These are phyloP conservation scores for Priceomyces haplophilus DNA, from an alignment of 805 yeast genomes.

Conservation along the genomic window DNA sequence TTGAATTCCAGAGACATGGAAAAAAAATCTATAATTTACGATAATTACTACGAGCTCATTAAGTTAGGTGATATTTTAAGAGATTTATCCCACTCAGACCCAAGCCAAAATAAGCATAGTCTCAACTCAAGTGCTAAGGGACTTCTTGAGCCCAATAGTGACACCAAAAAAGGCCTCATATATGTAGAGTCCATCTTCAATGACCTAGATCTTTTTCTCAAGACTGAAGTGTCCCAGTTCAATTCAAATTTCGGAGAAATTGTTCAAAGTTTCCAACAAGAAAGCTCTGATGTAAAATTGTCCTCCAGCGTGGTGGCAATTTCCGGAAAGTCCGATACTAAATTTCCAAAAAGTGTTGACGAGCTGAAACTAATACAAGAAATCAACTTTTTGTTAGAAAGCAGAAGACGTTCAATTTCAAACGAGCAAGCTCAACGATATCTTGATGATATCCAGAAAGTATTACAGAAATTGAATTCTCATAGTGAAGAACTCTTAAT, in stretches of 20 bases:
- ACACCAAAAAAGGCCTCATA: constrained; percentile 11
- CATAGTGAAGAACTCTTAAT: constrained; percentile 20
- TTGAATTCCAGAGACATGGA: constrained; percentile 55
- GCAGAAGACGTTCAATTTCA: not conserved
- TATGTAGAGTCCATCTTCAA: constrained; percentile 19
- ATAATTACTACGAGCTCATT: constrained; percentile 71
- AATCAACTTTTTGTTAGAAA: constrained; percentile 10
- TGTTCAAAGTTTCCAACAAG: constrained; percentile 11
- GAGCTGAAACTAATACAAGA: constrained; percentile 10
- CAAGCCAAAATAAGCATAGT: constrained; percentile 7
- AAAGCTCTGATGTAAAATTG: constrained; percentile 12
- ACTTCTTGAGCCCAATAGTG: not conserved
- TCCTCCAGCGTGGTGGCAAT: constrained; percentile 13
- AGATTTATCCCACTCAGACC: constrained; percentile 16
- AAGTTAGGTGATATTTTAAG: constrained; percentile 57
- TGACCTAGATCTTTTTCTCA: constrained; percentile 24
- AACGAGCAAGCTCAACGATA: not conserved
- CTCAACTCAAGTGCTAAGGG: constrained; percentile 4
- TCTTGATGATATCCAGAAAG: constrained; percentile 10
- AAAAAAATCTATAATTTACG: constrained; percentile 69
- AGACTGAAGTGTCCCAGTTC: constrained; percentile 16
- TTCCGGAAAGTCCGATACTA: constrained; percentile 2
- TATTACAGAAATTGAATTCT: constrained; percentile 12
- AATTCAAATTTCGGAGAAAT: constrained; percentile 21
- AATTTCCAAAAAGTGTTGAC: constrained; percentile 11